Conservation (phyloP, 2,329 filamentous ascomycete genomes). For the Scedosporium dehoogii region DNA sequence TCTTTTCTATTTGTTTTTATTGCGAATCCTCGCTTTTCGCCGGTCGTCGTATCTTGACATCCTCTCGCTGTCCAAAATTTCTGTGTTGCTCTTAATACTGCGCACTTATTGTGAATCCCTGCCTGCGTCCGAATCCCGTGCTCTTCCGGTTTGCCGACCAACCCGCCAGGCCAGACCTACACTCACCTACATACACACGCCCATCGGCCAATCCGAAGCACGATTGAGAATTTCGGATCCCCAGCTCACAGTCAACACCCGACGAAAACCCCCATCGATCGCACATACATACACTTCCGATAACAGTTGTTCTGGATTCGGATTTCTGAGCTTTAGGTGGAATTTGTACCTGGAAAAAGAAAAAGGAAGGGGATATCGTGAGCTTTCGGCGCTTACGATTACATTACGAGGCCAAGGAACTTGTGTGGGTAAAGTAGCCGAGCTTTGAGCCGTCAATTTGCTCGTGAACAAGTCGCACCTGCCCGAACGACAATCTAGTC, state of each 20-base stretch:
- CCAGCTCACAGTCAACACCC: background rate
- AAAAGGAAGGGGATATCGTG: too few species aligned
- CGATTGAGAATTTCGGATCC: background rate
- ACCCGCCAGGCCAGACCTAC: background rate
- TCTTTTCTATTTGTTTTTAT: background rate
- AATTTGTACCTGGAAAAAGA: too few species aligned
- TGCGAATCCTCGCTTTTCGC: background rate
- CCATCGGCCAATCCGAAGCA: background rate
- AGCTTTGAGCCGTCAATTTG: too few species aligned
- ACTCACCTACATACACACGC: background rate
- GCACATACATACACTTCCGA: background rate
- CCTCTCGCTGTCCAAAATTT: background rate
- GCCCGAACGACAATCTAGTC: background rate
- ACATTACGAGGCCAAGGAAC: too few species aligned
- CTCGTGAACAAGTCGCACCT: too few species aligned
- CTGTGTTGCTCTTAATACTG: background rate
- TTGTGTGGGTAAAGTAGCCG: too few species aligned
- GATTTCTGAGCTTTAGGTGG: too few species aligned
- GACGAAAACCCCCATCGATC: background rate
- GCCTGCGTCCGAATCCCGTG: background rate
- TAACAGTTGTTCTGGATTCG: too few species aligned
- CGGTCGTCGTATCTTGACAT: background rate
- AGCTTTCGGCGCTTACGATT: too few species aligned
- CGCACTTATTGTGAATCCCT: background rate
- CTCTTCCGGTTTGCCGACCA: background rate